phyloP scores from a whole-genome alignment of 768 basidiomycete species.

The Cystofilobasidium capitatum region DNA sequence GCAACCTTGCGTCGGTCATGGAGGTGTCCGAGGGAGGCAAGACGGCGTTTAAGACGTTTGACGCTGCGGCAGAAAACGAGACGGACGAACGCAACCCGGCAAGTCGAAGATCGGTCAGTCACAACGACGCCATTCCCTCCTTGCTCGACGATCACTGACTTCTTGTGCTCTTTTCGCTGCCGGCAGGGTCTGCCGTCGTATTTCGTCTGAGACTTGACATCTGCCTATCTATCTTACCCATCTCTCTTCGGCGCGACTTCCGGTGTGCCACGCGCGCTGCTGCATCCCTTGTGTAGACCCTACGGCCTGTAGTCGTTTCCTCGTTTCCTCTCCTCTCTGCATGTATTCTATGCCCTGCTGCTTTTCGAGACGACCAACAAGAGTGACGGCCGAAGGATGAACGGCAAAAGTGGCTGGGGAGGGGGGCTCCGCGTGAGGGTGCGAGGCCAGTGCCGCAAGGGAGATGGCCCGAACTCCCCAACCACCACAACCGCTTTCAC shows the following conservation, averaged over 20 bases:
- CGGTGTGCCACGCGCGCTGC: neutral
- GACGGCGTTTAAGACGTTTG: conserved; percentile 69
- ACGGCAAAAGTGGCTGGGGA: no score
- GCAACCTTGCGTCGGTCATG: conserved; percentile 85
- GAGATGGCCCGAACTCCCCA: no score
- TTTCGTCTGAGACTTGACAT: conserved; percentile 11
- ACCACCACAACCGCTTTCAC: neutral
- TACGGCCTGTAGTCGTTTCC: neutral
- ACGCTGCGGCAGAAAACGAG: conserved; percentile 81
- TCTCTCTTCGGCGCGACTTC: neutral
- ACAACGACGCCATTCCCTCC: conserved; percentile 3
- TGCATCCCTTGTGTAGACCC: neutral
- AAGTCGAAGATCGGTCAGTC: conserved; percentile 58
- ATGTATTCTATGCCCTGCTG: neutral
- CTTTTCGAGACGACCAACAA: no score
- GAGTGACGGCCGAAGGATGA: no score
- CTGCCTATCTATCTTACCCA: neutral
- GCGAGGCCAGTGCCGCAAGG: no score
- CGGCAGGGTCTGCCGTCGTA: conserved; percentile 22
- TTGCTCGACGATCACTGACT: no score
- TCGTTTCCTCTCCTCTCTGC: neutral
- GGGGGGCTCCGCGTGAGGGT: no score
- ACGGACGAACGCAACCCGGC: conserved; percentile 65
- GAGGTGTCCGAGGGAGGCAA: conserved; percentile 61
- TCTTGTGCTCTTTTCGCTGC: neutral